Conservation (phyloP, 495 filamentous ascomycete genomes). For the Mytilinidion resinicola region DNA sequence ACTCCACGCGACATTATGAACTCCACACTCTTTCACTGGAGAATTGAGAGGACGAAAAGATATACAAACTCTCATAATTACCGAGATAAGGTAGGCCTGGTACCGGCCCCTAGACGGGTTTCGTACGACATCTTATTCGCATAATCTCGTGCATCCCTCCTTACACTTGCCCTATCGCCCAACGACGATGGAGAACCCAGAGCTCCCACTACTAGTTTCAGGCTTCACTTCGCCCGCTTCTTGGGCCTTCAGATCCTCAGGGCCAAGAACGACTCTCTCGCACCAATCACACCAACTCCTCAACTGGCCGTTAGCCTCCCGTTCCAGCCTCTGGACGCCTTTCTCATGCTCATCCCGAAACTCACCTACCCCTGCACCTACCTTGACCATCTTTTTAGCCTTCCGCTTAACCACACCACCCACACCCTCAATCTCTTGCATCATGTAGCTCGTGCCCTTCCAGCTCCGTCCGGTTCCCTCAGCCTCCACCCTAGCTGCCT, state of each 20-base stretch:
- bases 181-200: not conserved
- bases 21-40: too few species aligned
- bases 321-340: constrained; percentile 43
- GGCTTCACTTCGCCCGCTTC: not conserved
- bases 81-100: too few species aligned
- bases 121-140: too few species aligned
- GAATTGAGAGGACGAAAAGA: too few species aligned
- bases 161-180: not conserved
- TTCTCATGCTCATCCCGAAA: constrained; percentile 69
- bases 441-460: constrained; percentile 60
- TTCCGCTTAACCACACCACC: constrained; percentile 81
- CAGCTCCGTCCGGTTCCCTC: constrained; percentile 19
- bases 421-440: constrained; percentile 82
- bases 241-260: constrained; percentile 34
- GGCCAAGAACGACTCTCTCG: constrained; percentile 49
- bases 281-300: constrained; percentile 68
- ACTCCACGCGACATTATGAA: too few species aligned
- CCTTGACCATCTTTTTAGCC: constrained; percentile 62
- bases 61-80: too few species aligned
- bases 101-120: too few species aligned
- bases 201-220: not conserved
- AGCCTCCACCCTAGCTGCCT: not conserved
- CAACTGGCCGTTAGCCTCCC: constrained; percentile 50
- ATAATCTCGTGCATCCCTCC: too few species aligned
- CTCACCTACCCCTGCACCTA: constrained; percentile 76